Percentiles rank a stretch among this genome's conserved stretches.
Conservation (phyloP, 257 asterid genomes). For the Fraxinus americana region DNA sequence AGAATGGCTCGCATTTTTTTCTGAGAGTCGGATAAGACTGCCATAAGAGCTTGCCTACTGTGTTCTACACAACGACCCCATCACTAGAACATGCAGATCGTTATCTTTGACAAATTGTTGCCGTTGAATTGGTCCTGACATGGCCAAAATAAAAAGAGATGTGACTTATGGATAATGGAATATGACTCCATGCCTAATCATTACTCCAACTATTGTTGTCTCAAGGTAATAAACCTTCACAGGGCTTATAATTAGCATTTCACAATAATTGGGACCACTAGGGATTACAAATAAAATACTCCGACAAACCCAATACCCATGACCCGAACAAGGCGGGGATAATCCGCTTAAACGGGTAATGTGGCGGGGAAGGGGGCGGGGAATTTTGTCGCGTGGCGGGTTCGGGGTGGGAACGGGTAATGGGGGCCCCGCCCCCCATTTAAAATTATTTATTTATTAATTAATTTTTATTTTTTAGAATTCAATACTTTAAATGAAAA, state of each 20-base stretch:
- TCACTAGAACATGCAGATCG: not conserved
- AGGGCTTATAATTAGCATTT: not conserved
- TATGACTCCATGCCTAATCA: conserved; percentile 12
- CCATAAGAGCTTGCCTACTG: no score
- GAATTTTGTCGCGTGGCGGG: no score
- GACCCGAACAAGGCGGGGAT: no score
- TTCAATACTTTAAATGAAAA: no score
- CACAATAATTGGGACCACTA: conserved; percentile 24
- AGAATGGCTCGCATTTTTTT: not conserved
- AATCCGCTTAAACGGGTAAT: no score
- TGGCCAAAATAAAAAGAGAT: not conserved
- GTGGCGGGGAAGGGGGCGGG: no score
- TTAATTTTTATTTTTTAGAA: no score
- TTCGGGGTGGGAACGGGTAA: no score
- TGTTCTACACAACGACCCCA: not conserved
- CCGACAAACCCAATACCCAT: no score
- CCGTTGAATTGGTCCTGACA: not conserved
- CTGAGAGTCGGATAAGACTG: not conserved
- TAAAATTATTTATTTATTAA: no score
- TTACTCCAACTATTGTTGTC: conserved; percentile 8
- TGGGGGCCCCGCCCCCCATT: no score
- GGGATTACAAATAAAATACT: no score
- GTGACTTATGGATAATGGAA: not conserved
- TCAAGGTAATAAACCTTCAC: not conserved
- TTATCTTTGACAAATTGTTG: not conserved